Percentiles rank a stretch among this genome's conserved stretches.
phyloP scores from a whole-genome alignment of 805 yeast genomes.

The Hemisphaericaspora nanyangensis region DNA sequence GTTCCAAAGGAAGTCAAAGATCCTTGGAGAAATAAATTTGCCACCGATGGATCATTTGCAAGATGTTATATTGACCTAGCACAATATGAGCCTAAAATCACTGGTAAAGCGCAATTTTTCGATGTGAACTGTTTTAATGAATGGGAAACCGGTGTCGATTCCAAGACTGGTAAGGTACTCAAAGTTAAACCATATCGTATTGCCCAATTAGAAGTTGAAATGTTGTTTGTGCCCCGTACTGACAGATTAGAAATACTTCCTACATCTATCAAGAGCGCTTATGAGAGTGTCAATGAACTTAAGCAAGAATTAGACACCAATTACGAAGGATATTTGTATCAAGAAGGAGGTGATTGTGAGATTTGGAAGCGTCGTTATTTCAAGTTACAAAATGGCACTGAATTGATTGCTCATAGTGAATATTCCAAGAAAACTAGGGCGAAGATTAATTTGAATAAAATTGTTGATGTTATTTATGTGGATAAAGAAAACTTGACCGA shows the following conservation, averaged over 20 bases:
- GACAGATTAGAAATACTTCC: slow-evolving; percentile 64
- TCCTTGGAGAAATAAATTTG: slow-evolving; percentile 60
- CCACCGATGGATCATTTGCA: slow-evolving; percentile 88
- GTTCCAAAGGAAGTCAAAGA: slow-evolving; percentile 53
- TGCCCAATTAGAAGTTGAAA: slow-evolving; percentile 63
- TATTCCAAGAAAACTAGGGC: slow-evolving; percentile 65
- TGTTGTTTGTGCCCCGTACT: slow-evolving; percentile 66
- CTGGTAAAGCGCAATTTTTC: slow-evolving; percentile 49
- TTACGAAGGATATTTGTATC: slow-evolving; percentile 72
- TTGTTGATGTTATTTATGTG: slow-evolving; percentile 47
- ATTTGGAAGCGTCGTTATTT: slow-evolving; percentile 72
- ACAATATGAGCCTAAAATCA: slow-evolving; percentile 52
- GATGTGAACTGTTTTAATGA: slow-evolving; percentile 70
- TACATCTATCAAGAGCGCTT: slow-evolving; percentile 53
- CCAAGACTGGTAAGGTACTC: slow-evolving; percentile 21
- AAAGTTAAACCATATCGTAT: slow-evolving; percentile 51
- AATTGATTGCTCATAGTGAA: slow-evolving; percentile 74
- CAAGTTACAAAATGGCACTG: slow-evolving; percentile 59
- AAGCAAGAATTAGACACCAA: slow-evolving; percentile 18
- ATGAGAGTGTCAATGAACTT: slow-evolving; percentile 31
- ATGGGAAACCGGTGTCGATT: slow-evolving; percentile 56
- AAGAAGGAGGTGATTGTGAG: slow-evolving; percentile 88
- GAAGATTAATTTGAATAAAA: slow-evolving; percentile 69
- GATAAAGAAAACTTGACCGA: slow-evolving; percentile 30
- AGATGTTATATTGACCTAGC: slow-evolving; percentile 65